Base-by-base conservation (phyloP, 345 rosid genomes). In the Carallia brachiata region DNA sequence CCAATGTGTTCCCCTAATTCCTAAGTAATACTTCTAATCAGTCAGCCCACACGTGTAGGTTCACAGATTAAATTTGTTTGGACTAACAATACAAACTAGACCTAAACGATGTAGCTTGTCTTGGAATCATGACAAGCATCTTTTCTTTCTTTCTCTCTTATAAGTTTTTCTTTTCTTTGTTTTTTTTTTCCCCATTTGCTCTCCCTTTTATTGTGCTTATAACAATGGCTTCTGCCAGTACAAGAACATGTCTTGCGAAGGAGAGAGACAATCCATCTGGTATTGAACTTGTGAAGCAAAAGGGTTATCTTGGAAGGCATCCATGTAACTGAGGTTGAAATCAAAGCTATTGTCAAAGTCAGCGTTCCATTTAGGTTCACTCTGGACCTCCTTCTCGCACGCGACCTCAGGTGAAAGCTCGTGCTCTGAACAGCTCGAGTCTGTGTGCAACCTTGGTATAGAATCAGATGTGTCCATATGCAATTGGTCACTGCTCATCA, bases 401-500 rank as follows among this genome's bases (percentile, higher is more conserved):
- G 79, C 63, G 73, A 83, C 66, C 36, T 84, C 93, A 0, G 90
- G 89, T 3, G 94, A 86, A 0, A 84, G 67, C 76, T 79, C 90
- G 53, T 87, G 90, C 74, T 87, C 92, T 39, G 97, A 91, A 70
- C 86, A 69, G 61, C 90, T 89, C 2, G 97, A 86, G 34, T 91
- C 90, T 1, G 88, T 82, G 36, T 83, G 87, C 59, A 86, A 36
- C 52, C 79, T 80, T 1, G 89, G 91, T 23, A 77, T 40, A 3
- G 88, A 84, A 13, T 87, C 95, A 1, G 89, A 91, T 4, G 84
- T 69, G 70, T 90, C 91, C 75, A 77, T 72, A 66, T 79, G 73
- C 7, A 62, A 16, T 1, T 12, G 23, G 63, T 72, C 80, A 47
- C 50, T 62, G 60, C 30, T 30, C 5, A 30, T 13, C 30, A 30